Evolutionary conservation across 2,329 filamentous ascomycete genomes (phyloP).

Genomic region (Domatiomyces globalis): DNA sequence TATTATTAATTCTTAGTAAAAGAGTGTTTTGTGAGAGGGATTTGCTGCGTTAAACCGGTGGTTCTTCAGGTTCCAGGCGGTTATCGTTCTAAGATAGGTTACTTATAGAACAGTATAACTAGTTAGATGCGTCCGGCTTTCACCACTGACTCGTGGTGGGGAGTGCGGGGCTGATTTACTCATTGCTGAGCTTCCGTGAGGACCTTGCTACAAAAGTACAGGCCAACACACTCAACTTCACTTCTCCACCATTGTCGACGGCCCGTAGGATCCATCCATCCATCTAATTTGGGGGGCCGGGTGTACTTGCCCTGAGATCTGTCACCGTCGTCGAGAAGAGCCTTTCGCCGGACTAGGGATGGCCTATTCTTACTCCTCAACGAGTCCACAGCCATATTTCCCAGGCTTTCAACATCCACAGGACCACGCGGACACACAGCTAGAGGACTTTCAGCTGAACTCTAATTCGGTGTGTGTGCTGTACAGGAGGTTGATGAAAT

Average conservation of each 20-base stretch:
- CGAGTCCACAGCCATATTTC: slow-evolving; percentile 28
- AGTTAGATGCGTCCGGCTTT: not conserved
- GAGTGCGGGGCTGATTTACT: not conserved
- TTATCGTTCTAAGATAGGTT: not conserved
- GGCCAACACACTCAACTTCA: no score
- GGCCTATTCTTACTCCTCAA: slow-evolving; percentile 43
- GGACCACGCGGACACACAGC: slow-evolving; percentile 13
- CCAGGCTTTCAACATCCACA: slow-evolving; percentile 29
- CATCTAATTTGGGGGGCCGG: not conserved
- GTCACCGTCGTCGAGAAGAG: not conserved
- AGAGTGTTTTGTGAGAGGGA: no score
- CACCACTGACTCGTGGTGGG: not conserved
- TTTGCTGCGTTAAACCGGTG: not conserved
- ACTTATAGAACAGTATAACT: not conserved
- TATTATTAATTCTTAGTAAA: no score
- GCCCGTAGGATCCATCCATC: not conserved
- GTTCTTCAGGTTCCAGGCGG: not conserved
- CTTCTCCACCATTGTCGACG: no score
- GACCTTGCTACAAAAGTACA: not conserved
- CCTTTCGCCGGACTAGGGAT: slow-evolving; percentile 23
- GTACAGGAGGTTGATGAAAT: slow-evolving; percentile 1
- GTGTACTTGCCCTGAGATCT: not conserved
- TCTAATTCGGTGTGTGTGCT: slow-evolving; percentile 23
- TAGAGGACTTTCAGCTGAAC: slow-evolving; percentile 13
- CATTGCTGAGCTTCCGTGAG: not conserved